Percentiles rank a stretch among this genome's conserved stretches.
phyloP scores from a whole-genome alignment of 192 early-diverging fungal genomes.

The Coemansia sp. region DNA sequence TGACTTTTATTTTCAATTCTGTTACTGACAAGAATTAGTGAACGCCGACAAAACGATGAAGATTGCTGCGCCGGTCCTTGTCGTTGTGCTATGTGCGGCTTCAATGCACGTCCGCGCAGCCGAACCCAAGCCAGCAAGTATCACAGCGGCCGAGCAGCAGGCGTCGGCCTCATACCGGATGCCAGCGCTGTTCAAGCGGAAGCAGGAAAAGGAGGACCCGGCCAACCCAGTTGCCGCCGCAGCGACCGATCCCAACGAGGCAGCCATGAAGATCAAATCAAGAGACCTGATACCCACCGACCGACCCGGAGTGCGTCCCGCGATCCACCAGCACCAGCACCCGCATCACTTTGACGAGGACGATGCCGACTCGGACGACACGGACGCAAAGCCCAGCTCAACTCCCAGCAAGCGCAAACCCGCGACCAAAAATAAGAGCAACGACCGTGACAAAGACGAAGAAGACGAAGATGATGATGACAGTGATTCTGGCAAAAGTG shows the following conservation, averaged over 20 bases:
- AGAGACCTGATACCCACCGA: slow-evolving; percentile 45
- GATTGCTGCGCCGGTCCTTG: slow-evolving; percentile 5
- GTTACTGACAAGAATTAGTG: not conserved
- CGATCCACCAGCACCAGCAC: slow-evolving; percentile 23
- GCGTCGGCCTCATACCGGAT: slow-evolving; percentile 1
- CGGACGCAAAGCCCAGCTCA: slow-evolving; percentile 4
- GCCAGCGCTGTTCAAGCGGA: slow-evolving; percentile 25
- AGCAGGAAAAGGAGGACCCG: slow-evolving; percentile 31
- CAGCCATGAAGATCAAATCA: slow-evolving; percentile 48
- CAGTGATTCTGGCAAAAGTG: not conserved
- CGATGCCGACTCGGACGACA: slow-evolving; percentile 14
- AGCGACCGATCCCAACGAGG: slow-evolving; percentile 47
- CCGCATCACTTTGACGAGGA: slow-evolving; percentile 12
- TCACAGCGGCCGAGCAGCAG: not conserved
- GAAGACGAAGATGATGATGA: not conserved
- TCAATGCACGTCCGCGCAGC: not conserved
- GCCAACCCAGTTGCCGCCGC: slow-evolving; percentile 53
- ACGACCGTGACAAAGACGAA: slow-evolving; percentile 14
- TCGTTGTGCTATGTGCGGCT: slow-evolving; percentile 8
- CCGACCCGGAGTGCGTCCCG: slow-evolving; percentile 19
- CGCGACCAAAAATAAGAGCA: slow-evolving; percentile 5
- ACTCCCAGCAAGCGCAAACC: slow-evolving; percentile 9
- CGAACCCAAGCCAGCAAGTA: not conserved
- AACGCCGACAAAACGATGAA: slow-evolving; percentile 9
- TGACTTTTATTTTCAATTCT: not conserved